A percentile compares a stretch with the other conserved stretches of the same genome.
These are phyloP conservation scores for Staphylotrichum tortipilum DNA, from an alignment of 495 filamentous ascomycete species.

Conservation along the genomic window DNA sequence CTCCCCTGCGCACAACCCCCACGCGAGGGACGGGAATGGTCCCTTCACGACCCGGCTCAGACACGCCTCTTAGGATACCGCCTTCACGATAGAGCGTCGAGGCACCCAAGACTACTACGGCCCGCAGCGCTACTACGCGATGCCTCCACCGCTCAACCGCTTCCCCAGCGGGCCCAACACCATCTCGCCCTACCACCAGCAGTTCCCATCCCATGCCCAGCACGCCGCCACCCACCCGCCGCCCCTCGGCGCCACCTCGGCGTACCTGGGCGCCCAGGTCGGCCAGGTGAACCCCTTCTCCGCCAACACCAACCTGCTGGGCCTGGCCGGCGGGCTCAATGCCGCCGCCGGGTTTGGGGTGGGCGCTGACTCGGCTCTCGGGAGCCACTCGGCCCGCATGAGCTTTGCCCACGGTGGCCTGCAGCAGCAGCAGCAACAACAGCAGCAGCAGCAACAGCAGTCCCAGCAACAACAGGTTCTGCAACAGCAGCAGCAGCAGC, in stretches of 20 bases:
- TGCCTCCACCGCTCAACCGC: constrained; percentile 28
- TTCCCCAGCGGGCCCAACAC: constrained; percentile 28
- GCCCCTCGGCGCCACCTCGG: constrained; percentile 26
- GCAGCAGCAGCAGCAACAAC: constrained; percentile 53
- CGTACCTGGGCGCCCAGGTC: constrained; percentile 47
- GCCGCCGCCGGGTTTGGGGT: constrained; percentile 44
- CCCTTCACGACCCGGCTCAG: constrained; percentile 5
- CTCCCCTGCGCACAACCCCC: no score
- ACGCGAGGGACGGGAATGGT: constrained; percentile 14
- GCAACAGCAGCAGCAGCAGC: constrained; percentile 31
- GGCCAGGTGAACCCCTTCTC: constrained; percentile 62
- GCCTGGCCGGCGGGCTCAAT: constrained; percentile 44
- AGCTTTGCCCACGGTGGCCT: constrained; percentile 71
- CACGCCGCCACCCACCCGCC: constrained; percentile 35
- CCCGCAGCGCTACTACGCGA: constrained; percentile 14
- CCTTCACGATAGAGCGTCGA: constrained; percentile 9
- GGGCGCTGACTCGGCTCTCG: constrained; percentile 70
- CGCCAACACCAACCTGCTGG: constrained; percentile 49
- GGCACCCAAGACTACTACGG: constrained; percentile 3
- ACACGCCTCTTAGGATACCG: constrained; percentile 11
- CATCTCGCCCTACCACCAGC: constrained; percentile 40
- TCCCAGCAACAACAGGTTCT: constrained; percentile 17
- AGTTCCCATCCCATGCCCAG: constrained; percentile 37
- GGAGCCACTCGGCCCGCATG: constrained; percentile 81
- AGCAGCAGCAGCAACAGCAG: constrained; percentile 35